A percentile compares a stretch with the other conserved stretches of the same genome.
These are phyloP conservation scores for Dysphania ambrosioides DNA, from an alignment of 148 eudicot genomes.

Conservation along the genomic window DNA sequence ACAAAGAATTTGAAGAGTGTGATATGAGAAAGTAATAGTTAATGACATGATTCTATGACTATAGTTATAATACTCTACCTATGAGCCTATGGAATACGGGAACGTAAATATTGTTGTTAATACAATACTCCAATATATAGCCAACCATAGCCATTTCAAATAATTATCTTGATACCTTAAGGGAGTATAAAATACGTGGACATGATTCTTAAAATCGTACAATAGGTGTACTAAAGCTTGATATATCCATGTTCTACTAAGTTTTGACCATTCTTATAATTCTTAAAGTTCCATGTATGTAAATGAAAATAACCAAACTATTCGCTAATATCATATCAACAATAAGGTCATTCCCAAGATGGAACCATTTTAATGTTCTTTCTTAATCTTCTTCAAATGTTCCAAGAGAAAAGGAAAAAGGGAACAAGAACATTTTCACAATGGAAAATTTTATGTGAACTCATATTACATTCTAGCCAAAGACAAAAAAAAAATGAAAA, in stretches of 20 bases:
- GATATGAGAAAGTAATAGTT: slow-evolving; percentile 1
- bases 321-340: slow-evolving; percentile 72
- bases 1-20: too few relatives aligned
- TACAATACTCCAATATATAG: not conserved
- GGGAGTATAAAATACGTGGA: not conserved
- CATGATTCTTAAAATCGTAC: not conserved
- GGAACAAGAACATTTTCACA: not conserved
- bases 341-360: too few relatives aligned
- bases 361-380: slow-evolving; percentile 73
- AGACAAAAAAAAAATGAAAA: not conserved
- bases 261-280: not conserved
- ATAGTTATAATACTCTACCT: slow-evolving; percentile 3
- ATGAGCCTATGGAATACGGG: not conserved
- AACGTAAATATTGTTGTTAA: not conserved
- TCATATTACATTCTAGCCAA: not conserved
- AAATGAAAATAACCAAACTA: not conserved
- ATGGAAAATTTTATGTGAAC: not conserved
- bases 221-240: not conserved
- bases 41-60: too few relatives aligned
- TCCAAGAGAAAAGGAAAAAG: slow-evolving; percentile 40
- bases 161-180: not conserved
- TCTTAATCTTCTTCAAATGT: slow-evolving; percentile 80
- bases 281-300: not conserved
- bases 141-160: not conserved
- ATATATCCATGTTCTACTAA: not conserved